Evolutionary conservation across 1,284 basidiomycete genomes (phyloP).

Genomic region (Trametes versicolor): DNA sequence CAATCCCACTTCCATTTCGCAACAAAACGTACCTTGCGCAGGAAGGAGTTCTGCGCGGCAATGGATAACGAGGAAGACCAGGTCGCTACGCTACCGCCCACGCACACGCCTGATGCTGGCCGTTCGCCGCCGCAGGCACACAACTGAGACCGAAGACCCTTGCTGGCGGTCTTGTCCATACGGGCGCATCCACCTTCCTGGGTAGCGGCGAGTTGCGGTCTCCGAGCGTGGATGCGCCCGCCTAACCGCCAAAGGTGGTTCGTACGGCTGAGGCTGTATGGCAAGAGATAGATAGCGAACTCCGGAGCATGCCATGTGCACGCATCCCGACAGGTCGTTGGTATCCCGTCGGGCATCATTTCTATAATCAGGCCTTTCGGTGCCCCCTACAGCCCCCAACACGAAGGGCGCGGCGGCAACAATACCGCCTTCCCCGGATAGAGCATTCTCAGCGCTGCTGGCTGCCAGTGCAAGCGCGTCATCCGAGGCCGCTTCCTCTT

Average conservation of each 20-base stretch:
- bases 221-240: not conserved
- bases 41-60: not conserved
- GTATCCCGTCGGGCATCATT: not conserved
- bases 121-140: conserved; percentile 1
- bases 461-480: not conserved
- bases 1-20: too few relatives aligned
- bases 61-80: not conserved
- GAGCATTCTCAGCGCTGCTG: conserved; percentile 7
- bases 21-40: not conserved
- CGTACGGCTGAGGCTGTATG: too few relatives aligned
- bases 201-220: not conserved
- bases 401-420: not conserved
- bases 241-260: not conserved
- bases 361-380: not conserved
- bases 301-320: not conserved
- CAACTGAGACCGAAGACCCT: not conserved
- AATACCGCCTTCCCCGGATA: not conserved
- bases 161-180: not conserved
- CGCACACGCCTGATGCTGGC: not conserved
- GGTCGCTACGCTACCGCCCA: not conserved
- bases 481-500: not conserved
- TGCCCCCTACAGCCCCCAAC: not conserved
- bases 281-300: not conserved
- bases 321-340: not conserved
- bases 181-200: not conserved